Percentiles rank a stretch among this genome's conserved stretches.
phyloP scores from a whole-genome alignment of 331 rosid genomes.

The Malus hybrid region DNA sequence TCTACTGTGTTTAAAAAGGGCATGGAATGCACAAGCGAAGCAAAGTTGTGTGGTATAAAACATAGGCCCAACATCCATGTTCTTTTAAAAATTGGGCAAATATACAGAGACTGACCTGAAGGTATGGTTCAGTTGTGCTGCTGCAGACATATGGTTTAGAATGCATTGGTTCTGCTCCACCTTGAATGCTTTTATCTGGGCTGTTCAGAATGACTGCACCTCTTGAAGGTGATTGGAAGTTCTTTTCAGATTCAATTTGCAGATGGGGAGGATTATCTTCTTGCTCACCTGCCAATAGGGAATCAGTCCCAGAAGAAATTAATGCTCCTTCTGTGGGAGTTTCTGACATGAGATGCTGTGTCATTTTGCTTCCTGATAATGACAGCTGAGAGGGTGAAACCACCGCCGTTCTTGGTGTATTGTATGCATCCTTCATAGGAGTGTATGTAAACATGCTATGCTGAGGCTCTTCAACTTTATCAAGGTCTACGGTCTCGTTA shows the following conservation, averaged over 20 bases:
- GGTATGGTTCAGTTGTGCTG: constrained; percentile 13
- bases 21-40: neutral
- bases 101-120: neutral
- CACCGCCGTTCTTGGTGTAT: constrained; percentile 9
- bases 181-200: constrained; percentile 15
- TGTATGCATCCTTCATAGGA: constrained; percentile 17
- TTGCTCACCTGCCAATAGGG: constrained; percentile 6
- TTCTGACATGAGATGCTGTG: constrained; percentile 20
- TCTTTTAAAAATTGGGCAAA: neutral
- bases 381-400: constrained; percentile 30
- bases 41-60: constrained; percentile 1
- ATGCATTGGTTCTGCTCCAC: constrained; percentile 12
- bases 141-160: neutral
- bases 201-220: constrained; percentile 18
- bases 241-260: constrained; percentile 24
- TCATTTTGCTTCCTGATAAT: constrained; percentile 22
- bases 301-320: constrained; percentile 9
- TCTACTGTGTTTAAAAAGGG: neutral
- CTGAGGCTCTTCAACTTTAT: constrained; percentile 18
- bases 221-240: constrained; percentile 16
- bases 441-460: constrained; percentile 8
- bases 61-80: neutral
- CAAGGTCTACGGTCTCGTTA: constrained; percentile 23
- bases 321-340: constrained; percentile 2
- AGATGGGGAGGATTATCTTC: constrained; percentile 7